These are phyloP conservation scores for Aristolochia contorta DNA, from an alignment of 164 flowering plant species.

Conservation along the genomic window DNA sequence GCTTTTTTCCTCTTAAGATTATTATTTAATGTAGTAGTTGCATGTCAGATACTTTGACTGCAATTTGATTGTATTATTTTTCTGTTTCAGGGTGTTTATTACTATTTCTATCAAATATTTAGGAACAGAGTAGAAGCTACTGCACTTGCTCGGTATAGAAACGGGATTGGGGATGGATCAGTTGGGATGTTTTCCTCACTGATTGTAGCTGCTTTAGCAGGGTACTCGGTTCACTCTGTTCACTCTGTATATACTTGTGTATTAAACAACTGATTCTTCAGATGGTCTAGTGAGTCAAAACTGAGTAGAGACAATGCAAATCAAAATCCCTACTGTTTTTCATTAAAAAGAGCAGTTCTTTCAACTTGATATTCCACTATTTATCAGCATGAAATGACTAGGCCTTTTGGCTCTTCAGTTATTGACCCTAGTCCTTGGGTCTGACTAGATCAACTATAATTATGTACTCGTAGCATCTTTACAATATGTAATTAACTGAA, in stretches of 20 bases:
- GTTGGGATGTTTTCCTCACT: slow-evolving; percentile 95
- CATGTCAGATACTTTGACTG: background rate
- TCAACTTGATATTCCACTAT: background rate
- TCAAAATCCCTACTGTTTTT: no score
- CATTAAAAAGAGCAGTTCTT: no score
- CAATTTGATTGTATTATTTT: slow-evolving; percentile 23
- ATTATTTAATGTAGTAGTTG: no score
- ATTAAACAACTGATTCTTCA: background rate
- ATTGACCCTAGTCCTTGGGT: no score
- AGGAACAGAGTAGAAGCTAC: slow-evolving; percentile 70
- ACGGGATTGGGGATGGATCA: slow-evolving; percentile 91
- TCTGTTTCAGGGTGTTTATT: slow-evolving; percentile 90
- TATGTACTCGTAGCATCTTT: no score
- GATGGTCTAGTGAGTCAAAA: no score
- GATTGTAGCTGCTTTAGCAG: slow-evolving; percentile 80
- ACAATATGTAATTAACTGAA: no score
- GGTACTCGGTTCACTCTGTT: slow-evolving; percentile 39
- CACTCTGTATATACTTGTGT: background rate
- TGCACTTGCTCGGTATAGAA: slow-evolving; percentile 47
- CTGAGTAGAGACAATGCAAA: no score
- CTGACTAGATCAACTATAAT: no score
- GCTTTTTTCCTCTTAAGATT: no score
- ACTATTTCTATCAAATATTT: slow-evolving; percentile 97
- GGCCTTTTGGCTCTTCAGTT: no score
- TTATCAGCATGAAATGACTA: no score